Percentiles rank a stretch among this genome's conserved stretches.
Evolutionary conservation across 2,329 filamentous ascomycete species (phyloP).

Genomic region (Trichoderma sp.): DNA sequence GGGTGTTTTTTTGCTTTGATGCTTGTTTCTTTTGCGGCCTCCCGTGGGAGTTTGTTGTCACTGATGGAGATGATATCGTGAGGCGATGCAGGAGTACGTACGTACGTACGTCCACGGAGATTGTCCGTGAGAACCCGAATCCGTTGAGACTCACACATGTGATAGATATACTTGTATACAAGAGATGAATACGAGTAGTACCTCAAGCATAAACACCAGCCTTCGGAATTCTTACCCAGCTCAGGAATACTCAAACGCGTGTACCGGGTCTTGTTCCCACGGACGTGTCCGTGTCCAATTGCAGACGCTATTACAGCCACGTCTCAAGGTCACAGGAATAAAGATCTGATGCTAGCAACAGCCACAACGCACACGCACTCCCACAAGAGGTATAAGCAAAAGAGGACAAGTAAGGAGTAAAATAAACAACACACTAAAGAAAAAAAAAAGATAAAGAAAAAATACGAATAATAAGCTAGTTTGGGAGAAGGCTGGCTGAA

Average conservation of each 20-base stretch:
- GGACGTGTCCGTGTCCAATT: background rate
- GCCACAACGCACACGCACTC: background rate
- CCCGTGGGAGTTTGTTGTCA: background rate
- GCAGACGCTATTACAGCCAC: background rate
- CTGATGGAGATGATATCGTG: background rate
- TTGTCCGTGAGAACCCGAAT: background rate
- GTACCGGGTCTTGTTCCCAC: background rate
- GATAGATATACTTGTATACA: background rate
- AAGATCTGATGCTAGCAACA: slow-evolving; percentile 7
- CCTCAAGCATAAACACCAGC: background rate
- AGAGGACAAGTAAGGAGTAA: background rate
- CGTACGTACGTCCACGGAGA: background rate
- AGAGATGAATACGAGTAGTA: background rate
- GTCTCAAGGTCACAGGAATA: slow-evolving; percentile 1
- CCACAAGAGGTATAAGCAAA: background rate
- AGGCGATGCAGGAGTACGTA: background rate
- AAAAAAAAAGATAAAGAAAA: background rate
- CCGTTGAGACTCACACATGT: background rate
- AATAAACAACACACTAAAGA: background rate
- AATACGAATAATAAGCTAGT: background rate
- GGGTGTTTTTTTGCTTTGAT: background rate
- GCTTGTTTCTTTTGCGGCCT: background rate
- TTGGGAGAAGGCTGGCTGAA: background rate
- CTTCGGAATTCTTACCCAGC: background rate
- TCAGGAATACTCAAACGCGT: background rate